These are phyloP conservation scores for Pseudotsuga menziesii DNA, from an alignment of 75 land plant genomes.

Conservation along the genomic window DNA sequence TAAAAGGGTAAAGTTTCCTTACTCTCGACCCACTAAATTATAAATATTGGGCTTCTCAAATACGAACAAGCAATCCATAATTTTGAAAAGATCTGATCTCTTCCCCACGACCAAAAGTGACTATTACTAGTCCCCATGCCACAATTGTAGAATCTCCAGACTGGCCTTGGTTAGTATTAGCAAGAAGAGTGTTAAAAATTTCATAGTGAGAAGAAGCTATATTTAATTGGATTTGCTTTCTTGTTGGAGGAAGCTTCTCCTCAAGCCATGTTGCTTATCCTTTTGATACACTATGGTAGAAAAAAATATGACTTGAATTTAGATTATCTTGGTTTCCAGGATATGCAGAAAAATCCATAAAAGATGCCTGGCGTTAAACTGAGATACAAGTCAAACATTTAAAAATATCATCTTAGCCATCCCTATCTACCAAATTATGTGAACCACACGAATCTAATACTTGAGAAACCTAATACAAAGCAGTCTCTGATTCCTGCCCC, in stretches of 20 bases:
- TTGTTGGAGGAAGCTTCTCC: too few species aligned
- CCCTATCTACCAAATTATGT: constrained; percentile 4
- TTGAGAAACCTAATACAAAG: neutral
- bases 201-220: too few species aligned
- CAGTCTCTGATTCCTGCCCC: neutral
- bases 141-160: neutral
- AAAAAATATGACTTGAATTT: neutral
- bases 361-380: constrained; percentile 5
- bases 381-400: constrained; percentile 1
- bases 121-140: too few species aligned
- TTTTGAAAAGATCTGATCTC: too few species aligned
- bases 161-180: too few species aligned
- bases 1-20: neutral
- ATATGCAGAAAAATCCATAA: neutral
- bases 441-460: neutral
- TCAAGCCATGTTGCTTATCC: too few species aligned
- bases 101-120: too few species aligned
- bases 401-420: neutral
- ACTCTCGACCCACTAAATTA: neutral
- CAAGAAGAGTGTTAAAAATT: too few species aligned
- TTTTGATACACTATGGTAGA: too few species aligned
- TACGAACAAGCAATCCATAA: too few species aligned
- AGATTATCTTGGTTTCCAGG: too few species aligned
- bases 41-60: constrained; percentile 15
- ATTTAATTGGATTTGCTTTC: neutral